Base-by-base conservation (phyloP, 306 rosid genomes). In the Abrus pulchellus region DNA sequence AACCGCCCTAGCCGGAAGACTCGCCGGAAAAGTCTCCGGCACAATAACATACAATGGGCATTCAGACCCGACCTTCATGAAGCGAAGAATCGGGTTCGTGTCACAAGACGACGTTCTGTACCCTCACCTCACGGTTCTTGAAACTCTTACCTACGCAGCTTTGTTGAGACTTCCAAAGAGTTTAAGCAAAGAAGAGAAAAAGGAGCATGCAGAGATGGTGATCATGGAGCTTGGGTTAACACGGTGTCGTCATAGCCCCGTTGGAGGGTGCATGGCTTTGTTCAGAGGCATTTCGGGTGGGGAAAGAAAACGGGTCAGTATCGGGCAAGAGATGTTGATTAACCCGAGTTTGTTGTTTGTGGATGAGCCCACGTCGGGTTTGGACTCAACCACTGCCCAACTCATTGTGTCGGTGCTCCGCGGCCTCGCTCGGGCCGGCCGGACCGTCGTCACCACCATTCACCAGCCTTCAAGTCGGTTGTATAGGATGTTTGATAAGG, bases 311-410 rank as follows among this genome's bases (percentile, higher is more conserved):
- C 81, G 98, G 77, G 92, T 92, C 68, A 92, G 98, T 78, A 92
- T 94, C 9, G 98, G 95, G 79, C 93, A 90, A 33, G 98, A 94
- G 88, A 87, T 94, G 97, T 14, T 94, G 47, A 91, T 92, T 7
- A 89, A 94, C 87, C 98, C 98, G 85, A 89, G 97, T 67, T 74
- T 94, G 48, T 62, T 94, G 79, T 60, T 94, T 13, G 69, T 94
- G 3, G 97, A 94, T 55, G 98, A 94, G 79, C 97, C 98, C 3
- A 94, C 98, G 1, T 94, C 98, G 1, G 97, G 97, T 2, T 86
- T 94, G 2, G 98, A 94, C 83, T 94, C 98, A 0, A 94, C 98
- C 3, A 87, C 92, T 0, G 94, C 97, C 2, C 94, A 90, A 44
- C 88, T 90, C 2, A 89, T 92, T 2, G 80, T 90, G 1, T 82